Percentiles rank a stretch among this genome's conserved stretches.
Evolutionary conservation across 495 filamentous ascomycete species (phyloP).

Genomic region (Symbiotaphrina buchneri): DNA sequence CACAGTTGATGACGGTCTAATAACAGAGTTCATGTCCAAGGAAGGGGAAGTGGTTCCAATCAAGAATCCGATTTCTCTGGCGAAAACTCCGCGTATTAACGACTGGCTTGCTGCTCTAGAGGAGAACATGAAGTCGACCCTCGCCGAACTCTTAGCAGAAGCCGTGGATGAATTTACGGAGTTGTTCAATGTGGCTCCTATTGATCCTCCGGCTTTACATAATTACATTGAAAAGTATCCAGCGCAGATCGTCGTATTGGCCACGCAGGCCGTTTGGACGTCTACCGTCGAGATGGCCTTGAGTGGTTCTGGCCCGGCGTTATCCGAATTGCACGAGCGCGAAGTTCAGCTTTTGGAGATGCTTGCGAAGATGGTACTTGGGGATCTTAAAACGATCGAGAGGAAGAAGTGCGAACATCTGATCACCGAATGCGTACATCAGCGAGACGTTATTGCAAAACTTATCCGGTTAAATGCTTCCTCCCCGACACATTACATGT

Average conservation of each 20-base stretch:
- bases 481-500: conserved; percentile 66
- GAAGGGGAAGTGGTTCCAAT: conserved; percentile 80
- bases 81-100: conserved; percentile 88
- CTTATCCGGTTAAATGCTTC: conserved; percentile 52
- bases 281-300: conserved; percentile 56
- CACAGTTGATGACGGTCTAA: conserved; percentile 77
- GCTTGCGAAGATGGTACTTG: conserved; percentile 73
- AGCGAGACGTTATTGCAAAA: conserved; percentile 75
- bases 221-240: conserved; percentile 64
- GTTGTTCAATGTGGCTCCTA: conserved; percentile 39
- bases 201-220: conserved; percentile 44
- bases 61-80: conserved; percentile 73
- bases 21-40: conserved; percentile 83
- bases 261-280: conserved; percentile 91
- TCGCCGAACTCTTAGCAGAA: conserved; percentile 76
- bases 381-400: conserved; percentile 65
- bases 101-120: conserved; percentile 90
- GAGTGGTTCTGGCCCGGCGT: conserved; percentile 37
- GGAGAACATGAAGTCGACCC: conserved; percentile 76
- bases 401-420: conserved; percentile 96
- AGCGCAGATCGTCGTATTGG: conserved; percentile 87
- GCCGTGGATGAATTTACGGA: conserved; percentile 55
- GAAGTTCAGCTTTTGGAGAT: conserved; percentile 62
- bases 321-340: conserved; percentile 45
- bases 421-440: conserved; percentile 96